Evolutionary conservation across 371 early-diverging fungal species (phyloP), one percentile per base, ranked within the genome.

Genomic region (Mucor indicus): DNA sequence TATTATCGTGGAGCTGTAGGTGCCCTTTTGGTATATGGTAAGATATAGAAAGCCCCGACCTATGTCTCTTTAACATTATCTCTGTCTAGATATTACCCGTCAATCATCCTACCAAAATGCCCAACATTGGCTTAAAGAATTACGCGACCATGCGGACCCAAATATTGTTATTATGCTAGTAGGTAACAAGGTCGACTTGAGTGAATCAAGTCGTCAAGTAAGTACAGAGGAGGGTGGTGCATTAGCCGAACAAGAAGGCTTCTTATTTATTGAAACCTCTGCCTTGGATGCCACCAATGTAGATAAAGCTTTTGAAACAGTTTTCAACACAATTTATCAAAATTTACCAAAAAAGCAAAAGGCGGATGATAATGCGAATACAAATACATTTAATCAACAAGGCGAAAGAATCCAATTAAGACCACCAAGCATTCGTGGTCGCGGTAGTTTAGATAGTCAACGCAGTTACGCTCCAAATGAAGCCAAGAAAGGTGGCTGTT

Each of bases 101-200:
- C 10, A 17, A 20, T 3, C n/a, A 15, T 19, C 16, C 42, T 98
- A 95, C 75, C 85, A 85, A 69, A 92, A 96, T 77, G 86, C 98
- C 45, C 85, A 91, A 62, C 89, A 92, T 54, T 99, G 99, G 99
- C 80, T 98, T 54, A 81, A 84, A 52, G 96, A 99, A 62, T 92
- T 98, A 58, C 91, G 92, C 55, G 88, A 91, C 55, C 91, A 94
- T 67, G 98, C 95, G 23, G 82, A 80, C 55, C 93, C 94, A 63
- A 90, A 90, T 37, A 94, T 95, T 35, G 90, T 95, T 80, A 91
- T 93, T 76, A 79, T 96, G 33, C 69, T 99, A 35, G 88, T 99
- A 45, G 98, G 98, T 38, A 99, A 99, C 84, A 99, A 99, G 77
- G 85, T 90, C 58, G 99, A 99, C 72, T 79, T 93, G 71, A 79